Conservation (phyloP, 2,329 filamentous ascomycete species). For the Botrytis deweyae region DNA sequence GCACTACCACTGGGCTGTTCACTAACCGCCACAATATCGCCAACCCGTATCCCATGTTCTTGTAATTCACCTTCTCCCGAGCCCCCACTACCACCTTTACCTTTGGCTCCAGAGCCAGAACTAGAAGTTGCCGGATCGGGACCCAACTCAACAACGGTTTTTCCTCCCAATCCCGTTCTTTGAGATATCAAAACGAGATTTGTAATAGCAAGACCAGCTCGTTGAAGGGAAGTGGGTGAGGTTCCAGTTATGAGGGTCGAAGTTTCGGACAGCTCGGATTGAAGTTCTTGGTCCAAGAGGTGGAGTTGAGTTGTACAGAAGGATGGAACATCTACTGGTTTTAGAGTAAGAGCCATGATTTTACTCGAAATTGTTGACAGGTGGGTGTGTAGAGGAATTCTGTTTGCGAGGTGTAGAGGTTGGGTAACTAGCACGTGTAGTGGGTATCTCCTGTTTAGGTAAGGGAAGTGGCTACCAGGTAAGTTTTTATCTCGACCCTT, state of each 20-base stretch:
- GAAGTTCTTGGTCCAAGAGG: slow-evolving; percentile 69
- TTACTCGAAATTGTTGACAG: neutral
- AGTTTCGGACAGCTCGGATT: slow-evolving; percentile 70
- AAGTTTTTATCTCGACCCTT: neutral
- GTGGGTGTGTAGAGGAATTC: neutral
- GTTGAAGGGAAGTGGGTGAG: slow-evolving; percentile 67
- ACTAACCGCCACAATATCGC: slow-evolving; percentile 74
- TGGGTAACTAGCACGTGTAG: neutral
- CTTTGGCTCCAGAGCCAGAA: neutral
- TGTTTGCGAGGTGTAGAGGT: neutral
- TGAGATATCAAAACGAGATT: slow-evolving; percentile 73
- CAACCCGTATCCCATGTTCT: slow-evolving; percentile 72
- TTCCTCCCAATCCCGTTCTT: slow-evolving; percentile 88
- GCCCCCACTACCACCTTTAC: slow-evolving; percentile 37
- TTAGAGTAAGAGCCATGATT: slow-evolving; percentile 40
- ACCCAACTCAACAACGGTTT: slow-evolving; percentile 78
- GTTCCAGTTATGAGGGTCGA: slow-evolving; percentile 64
- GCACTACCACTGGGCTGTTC: slow-evolving; percentile 69
- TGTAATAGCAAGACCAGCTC: slow-evolving; percentile 74
- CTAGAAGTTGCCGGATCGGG: slow-evolving; percentile 64
- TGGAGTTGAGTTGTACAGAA: slow-evolving; percentile 71
- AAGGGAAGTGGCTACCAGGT: neutral
- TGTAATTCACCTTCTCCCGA: slow-evolving; percentile 56
- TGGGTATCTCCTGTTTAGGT: neutral
- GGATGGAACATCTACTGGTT: slow-evolving; percentile 55